phyloP scores from a whole-genome alignment of 495 filamentous ascomycete species.

The Aspergillus diversus region DNA sequence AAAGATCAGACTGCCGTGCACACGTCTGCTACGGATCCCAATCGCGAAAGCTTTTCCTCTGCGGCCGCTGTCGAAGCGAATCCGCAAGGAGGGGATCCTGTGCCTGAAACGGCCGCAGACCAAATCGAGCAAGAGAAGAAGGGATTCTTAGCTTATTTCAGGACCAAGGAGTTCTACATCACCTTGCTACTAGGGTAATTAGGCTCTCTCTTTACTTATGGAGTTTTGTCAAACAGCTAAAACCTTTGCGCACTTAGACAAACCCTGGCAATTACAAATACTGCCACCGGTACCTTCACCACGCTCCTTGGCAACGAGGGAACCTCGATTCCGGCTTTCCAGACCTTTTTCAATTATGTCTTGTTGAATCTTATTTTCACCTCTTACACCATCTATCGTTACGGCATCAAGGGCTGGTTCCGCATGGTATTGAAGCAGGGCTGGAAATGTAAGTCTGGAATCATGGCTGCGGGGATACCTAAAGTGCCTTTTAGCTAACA shows the following conservation, averaged over 20 bases:
- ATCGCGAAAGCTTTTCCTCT: conserved; percentile 32
- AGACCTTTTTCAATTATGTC: conserved; percentile 92
- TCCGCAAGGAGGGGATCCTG: conserved; percentile 17
- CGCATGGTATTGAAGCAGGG: conserved; percentile 67
- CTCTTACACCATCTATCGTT: conserved; percentile 76
- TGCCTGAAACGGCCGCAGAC: conserved; percentile 35
- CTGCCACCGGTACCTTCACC: conserved; percentile 85
- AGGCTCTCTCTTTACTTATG: neutral
- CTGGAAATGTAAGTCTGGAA: conserved; percentile 71
- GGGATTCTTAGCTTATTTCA: conserved; percentile 77
- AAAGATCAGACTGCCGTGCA: conserved; percentile 36
- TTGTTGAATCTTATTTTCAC: conserved; percentile 84
- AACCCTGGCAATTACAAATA: conserved; percentile 84
- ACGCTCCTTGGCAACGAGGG: conserved; percentile 66
- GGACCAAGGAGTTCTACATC: conserved; percentile 84
- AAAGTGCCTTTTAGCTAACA: conserved; percentile 16
- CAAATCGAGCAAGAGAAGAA: conserved; percentile 47
- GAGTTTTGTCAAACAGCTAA: neutral
- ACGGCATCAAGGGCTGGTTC: conserved; percentile 74
- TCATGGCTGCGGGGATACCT: neutral
- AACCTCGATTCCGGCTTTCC: conserved; percentile 94
- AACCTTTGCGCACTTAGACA: conserved; percentile 54
- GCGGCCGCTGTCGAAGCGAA: conserved; percentile 24
- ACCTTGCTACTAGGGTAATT: conserved; percentile 76
- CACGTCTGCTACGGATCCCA: conserved; percentile 24